phyloP scores from a whole-genome alignment of 2,329 filamentous ascomycete species.

The Aspergillus sp. region DNA sequence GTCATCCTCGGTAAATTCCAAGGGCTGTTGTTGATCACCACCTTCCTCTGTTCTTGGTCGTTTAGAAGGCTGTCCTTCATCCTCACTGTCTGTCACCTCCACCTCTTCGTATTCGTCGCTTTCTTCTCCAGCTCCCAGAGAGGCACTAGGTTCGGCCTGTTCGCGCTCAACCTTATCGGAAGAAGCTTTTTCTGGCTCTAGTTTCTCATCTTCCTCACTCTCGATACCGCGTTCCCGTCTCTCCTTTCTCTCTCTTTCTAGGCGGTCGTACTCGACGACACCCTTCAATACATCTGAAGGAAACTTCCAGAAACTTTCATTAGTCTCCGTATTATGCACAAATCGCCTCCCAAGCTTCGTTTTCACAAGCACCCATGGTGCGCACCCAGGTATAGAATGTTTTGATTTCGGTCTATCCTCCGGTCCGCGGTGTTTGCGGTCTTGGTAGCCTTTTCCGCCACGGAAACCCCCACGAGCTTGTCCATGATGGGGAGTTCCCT shows the following conservation, averaged over 20 bases:
- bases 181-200: conserved; percentile 11
- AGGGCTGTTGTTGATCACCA: conserved; percentile 40
- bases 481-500: conserved; percentile 25
- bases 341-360: conserved; percentile 88
- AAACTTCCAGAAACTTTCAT: conserved; percentile 92
- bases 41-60: conserved; percentile 51
- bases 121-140: conserved; percentile 41
- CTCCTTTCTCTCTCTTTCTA: conserved; percentile 67
- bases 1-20: conserved; percentile 91
- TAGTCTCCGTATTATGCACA: conserved; percentile 80
- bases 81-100: conserved; percentile 62
- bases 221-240: conserved; percentile 42
- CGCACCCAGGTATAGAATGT: conserved; percentile 70
- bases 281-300: conserved; percentile 80
- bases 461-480: conserved; percentile 42
- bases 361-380: conserved; percentile 87
- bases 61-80: conserved; percentile 51
- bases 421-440: conserved; percentile 62
- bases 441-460: conserved; percentile 52
- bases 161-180: conserved; percentile 3
- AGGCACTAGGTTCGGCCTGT: conserved; percentile 16
- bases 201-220: conserved; percentile 14
- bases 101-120: conserved; percentile 74
- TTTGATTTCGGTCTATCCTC: conserved; percentile 77
- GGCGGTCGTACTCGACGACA: conserved; percentile 60